Percentiles rank a stretch among this genome's conserved stretches.
Conservation (phyloP, 2,329 filamentous ascomycete genomes). For the Hymenoscyphus albidus region DNA sequence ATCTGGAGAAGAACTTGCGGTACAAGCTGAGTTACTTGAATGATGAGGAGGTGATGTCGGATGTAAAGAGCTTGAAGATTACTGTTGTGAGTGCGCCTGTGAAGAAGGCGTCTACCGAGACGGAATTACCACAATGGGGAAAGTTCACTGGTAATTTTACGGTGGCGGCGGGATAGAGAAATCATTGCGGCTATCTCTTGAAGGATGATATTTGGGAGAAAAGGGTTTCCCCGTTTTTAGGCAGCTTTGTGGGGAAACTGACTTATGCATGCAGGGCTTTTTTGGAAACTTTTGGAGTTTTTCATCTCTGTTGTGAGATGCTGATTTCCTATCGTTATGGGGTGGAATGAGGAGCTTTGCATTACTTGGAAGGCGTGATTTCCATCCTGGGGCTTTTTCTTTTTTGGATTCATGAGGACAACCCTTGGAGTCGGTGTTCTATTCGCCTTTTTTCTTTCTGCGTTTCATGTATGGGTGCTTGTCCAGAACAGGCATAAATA, state of each 20-base stretch:
- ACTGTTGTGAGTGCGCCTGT: constrained; percentile 26
- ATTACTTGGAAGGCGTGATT: neutral
- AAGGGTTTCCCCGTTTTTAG: neutral
- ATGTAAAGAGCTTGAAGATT: constrained; percentile 28
- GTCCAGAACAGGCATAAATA: neutral
- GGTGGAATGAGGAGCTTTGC: neutral
- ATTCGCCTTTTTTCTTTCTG: neutral
- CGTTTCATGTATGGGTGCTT: neutral
- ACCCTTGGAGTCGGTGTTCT: neutral
- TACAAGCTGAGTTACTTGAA: constrained; percentile 27
- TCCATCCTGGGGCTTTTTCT: neutral
- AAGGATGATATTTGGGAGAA: too few species aligned
- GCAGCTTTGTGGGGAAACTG: neutral
- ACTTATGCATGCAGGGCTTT: neutral
- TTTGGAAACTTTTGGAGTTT: constrained; percentile 1
- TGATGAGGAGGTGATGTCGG: constrained; percentile 18
- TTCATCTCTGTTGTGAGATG: neutral
- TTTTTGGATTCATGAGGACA: neutral
- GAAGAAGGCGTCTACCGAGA: constrained; percentile 11
- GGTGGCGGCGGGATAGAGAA: neutral
- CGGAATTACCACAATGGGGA: constrained; percentile 22
- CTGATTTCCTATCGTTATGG: neutral
- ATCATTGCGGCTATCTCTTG: neutral
- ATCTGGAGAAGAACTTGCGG: constrained; percentile 27
- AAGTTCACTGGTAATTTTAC: constrained; percentile 16